Conservation (phyloP, 2,329 filamentous ascomycete species). For the Eurotiales sp. region DNA sequence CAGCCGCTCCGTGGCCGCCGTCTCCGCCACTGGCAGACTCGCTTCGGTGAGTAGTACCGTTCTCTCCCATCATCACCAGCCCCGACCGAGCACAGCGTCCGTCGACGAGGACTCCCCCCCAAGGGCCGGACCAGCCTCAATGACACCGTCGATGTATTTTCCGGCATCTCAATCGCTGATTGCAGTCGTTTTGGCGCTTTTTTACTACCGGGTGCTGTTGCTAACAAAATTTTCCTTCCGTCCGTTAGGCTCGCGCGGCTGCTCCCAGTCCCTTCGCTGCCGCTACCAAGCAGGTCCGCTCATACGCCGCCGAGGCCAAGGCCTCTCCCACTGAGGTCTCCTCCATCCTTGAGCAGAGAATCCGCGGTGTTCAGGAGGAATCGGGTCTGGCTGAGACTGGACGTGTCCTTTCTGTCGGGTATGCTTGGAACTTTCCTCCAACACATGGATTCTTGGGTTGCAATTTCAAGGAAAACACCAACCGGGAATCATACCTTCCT, state of each 20-base stretch:
- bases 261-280: conserved; percentile 72
- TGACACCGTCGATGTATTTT: conserved; percentile 17
- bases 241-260: conserved; percentile 69
- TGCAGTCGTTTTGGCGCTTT: conserved; percentile 21
- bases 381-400: conserved; percentile 95
- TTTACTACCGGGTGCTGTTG: conserved; percentile 44
- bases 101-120: conserved; percentile 21
- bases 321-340: conserved; percentile 96
- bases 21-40: conserved; percentile 88
- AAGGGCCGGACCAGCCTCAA: conserved; percentile 16
- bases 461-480: conserved; percentile 21
- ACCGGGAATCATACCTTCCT: conserved; percentile 24
- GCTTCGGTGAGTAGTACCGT: conserved; percentile 72
- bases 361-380: conserved; percentile 97
- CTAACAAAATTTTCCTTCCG: conserved; percentile 40
- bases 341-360: conserved; percentile 98
- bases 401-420: conserved; percentile 98
- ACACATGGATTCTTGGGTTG: too few species aligned
- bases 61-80: conserved; percentile 48
- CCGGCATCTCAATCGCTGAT: conserved; percentile 21
- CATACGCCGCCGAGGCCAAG: conserved; percentile 91
- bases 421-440: too few species aligned
- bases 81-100: conserved; percentile 30
- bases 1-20: conserved; percentile 88
- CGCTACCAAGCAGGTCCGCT: conserved; percentile 68